These are phyloP conservation scores for Salix caprea DNA, from an alignment of 345 rosid genomes.

Conservation along the genomic window DNA sequence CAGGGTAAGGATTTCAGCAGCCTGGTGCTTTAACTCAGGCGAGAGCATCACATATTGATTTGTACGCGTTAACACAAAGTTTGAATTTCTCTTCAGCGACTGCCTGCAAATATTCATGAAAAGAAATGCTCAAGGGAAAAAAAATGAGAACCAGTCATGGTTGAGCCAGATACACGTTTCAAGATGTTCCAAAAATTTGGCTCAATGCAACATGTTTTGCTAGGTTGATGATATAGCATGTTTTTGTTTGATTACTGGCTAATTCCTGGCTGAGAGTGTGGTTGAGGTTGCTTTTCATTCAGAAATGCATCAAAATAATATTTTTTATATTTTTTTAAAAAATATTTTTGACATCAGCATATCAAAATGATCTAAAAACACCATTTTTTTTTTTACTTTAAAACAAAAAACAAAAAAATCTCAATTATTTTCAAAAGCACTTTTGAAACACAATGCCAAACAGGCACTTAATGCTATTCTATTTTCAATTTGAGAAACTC, in stretches of 20 bases:
- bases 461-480: too few species aligned
- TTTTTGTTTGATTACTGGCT: background rate
- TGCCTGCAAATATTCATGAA: slow-evolving; percentile 40
- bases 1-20: background rate
- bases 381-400: too few species aligned
- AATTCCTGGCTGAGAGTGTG: too few species aligned
- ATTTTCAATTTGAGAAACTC: background rate
- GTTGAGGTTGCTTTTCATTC: too few species aligned
- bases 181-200: background rate
- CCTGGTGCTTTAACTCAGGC: slow-evolving; percentile 15
- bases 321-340: too few species aligned
- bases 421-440: too few species aligned
- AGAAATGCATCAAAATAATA: too few species aligned
- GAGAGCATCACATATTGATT: slow-evolving; percentile 61
- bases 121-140: background rate
- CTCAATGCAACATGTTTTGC: background rate
- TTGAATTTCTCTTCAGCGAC: slow-evolving; percentile 87
- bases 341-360: too few species aligned
- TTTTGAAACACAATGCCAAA: too few species aligned
- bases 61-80: slow-evolving; percentile 68
- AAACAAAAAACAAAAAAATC: too few species aligned
- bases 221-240: background rate
- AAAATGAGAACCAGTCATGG: background rate
- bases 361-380: too few species aligned
- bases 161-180: background rate